phyloP scores from a whole-genome alignment of 495 filamentous ascomycete genomes.

The Pyronema omphalodes region DNA sequence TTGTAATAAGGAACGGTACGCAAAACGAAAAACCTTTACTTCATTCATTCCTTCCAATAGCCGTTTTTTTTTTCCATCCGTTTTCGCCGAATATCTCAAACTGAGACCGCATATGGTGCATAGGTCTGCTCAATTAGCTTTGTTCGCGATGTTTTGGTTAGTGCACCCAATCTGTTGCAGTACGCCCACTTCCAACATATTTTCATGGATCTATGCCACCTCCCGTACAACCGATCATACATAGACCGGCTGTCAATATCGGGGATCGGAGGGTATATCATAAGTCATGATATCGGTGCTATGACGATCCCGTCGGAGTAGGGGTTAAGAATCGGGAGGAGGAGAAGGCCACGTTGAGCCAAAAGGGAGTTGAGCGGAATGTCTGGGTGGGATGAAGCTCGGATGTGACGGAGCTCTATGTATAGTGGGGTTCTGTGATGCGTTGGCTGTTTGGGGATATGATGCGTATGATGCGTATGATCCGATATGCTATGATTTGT shows the following conservation, averaged over 20 bases:
- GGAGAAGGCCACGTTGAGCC: too few relatives aligned
- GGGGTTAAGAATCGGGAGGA: too few relatives aligned
- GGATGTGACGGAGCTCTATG: too few relatives aligned
- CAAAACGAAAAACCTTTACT: background rate
- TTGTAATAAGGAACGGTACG: slow-evolving; percentile 3
- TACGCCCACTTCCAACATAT: background rate
- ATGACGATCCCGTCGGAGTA: background rate
- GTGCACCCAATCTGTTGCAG: slow-evolving; percentile 7
- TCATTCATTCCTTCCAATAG: background rate
- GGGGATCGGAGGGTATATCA: background rate
- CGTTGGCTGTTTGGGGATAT: too few relatives aligned
- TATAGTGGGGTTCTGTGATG: too few relatives aligned
- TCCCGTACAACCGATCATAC: background rate
- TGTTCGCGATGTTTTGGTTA: slow-evolving; percentile 23
- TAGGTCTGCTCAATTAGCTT: slow-evolving; percentile 24
- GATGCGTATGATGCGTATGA: too few relatives aligned
- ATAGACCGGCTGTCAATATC: background rate
- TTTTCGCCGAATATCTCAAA: background rate
- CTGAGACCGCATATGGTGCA: background rate
- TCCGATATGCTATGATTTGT: too few relatives aligned
- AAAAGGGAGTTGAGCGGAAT: too few relatives aligned
- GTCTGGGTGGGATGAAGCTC: too few relatives aligned
- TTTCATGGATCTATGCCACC: background rate
- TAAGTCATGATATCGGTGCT: background rate
- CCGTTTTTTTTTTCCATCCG: too few relatives aligned